phyloP scores from a whole-genome alignment of 2,329 filamentous ascomycete species.

The Colletotrichum sp. region DNA sequence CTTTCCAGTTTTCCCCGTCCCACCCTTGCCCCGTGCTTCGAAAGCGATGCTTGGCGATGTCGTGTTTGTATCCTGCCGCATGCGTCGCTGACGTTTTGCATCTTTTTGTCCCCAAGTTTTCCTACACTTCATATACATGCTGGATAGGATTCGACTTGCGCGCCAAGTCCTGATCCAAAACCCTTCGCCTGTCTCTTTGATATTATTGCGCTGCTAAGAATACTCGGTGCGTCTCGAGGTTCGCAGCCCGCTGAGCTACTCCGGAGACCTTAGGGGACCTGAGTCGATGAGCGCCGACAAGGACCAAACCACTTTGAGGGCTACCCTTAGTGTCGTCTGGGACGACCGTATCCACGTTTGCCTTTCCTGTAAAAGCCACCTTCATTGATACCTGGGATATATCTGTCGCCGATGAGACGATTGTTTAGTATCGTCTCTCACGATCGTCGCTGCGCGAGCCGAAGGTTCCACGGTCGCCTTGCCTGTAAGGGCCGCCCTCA shows the following conservation, averaged over 20 bases:
- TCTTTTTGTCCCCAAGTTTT: background rate
- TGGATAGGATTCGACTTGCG: background rate
- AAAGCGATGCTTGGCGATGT: background rate
- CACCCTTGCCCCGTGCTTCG: background rate
- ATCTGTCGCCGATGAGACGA: slow-evolving; percentile 36
- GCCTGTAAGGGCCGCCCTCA: slow-evolving; percentile 21
- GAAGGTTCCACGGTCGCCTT: slow-evolving; percentile 26
- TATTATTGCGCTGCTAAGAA: background rate
- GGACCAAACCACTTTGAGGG: background rate
- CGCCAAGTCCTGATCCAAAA: background rate
- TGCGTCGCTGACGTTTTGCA: background rate
- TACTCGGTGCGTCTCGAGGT: background rate
- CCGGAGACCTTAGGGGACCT: background rate
- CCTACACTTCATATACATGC: background rate
- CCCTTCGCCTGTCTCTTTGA: background rate
- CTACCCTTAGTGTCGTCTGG: background rate
- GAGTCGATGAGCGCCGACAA: background rate
- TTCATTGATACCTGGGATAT: slow-evolving; percentile 31
- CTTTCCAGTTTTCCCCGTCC: background rate
- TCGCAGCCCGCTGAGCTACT: background rate
- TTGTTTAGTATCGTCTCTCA: slow-evolving; percentile 1
- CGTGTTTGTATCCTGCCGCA: background rate
- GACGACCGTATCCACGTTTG: slow-evolving; percentile 24
- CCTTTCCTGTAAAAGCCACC: slow-evolving; percentile 23
- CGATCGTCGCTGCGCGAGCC: slow-evolving; percentile 26